Percentiles rank a stretch among this genome's conserved stretches.
Evolutionary conservation across 2,329 filamentous ascomycete species (phyloP).

Genomic region (Penicillium rolfsii): DNA sequence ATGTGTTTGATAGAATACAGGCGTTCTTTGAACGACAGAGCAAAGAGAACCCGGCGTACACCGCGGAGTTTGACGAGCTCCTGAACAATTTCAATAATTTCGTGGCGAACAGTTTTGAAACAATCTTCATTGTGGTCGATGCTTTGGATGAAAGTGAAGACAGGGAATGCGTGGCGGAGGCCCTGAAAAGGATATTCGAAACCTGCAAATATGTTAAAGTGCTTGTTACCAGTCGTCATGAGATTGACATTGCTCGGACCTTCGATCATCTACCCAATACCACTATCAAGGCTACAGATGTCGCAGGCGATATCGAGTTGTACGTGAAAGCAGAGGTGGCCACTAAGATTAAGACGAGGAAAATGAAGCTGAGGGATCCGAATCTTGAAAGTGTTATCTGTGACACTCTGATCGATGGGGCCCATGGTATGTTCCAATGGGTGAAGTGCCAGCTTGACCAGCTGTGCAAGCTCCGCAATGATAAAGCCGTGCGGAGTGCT

Average conservation of each 20-base stretch:
- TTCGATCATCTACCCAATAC: neutral
- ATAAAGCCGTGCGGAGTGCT: neutral
- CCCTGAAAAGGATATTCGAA: neutral
- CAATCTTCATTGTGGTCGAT: neutral
- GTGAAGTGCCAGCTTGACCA: conserved; percentile 1
- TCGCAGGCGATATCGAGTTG: neutral
- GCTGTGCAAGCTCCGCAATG: neutral
- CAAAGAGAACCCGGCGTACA: neutral
- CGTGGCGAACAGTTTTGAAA: neutral
- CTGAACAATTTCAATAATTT: neutral
- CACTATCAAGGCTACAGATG: neutral
- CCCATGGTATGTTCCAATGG: neutral
- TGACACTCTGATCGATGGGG: neutral
- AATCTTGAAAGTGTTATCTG: neutral
- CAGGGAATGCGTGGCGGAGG: neutral
- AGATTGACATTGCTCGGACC: neutral
- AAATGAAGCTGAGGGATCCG: neutral
- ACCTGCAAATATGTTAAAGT: neutral
- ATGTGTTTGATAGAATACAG: neutral
- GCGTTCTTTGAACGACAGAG: neutral
- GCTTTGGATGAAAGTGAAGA: conserved; percentile 1
- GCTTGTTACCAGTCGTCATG: neutral
- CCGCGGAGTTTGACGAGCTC: neutral
- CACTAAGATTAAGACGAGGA: neutral
- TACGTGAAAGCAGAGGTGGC: neutral